phyloP scores from a whole-genome alignment of 805 yeast species.

The Cyberlindnera mycetangii region DNA sequence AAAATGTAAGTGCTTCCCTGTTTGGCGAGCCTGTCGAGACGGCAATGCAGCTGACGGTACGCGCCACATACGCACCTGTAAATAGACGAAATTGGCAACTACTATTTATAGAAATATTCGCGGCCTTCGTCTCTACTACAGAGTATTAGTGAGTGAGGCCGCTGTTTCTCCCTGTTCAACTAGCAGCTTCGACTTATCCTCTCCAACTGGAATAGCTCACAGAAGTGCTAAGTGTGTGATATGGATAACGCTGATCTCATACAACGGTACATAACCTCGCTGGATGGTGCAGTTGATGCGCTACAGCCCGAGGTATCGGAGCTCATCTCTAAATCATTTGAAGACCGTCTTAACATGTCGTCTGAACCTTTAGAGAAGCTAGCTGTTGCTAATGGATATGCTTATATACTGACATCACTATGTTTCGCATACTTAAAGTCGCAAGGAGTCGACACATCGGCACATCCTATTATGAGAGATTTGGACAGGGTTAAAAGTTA shows the following conservation, averaged over 20 bases:
- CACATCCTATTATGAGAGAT: slow-evolving; percentile 66
- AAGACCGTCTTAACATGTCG: slow-evolving; percentile 32
- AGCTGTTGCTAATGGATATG: slow-evolving; percentile 11
- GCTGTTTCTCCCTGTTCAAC: background rate
- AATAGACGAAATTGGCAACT: background rate
- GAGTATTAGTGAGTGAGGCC: too few relatives aligned
- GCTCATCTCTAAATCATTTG: slow-evolving; percentile 37
- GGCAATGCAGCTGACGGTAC: slow-evolving; percentile 11
- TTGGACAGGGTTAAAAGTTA: slow-evolving; percentile 64
- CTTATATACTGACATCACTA: slow-evolving; percentile 49
- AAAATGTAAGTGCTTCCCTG: background rate
- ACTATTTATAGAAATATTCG: background rate
- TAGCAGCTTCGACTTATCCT: too few relatives aligned
- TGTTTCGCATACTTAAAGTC: slow-evolving; percentile 59
- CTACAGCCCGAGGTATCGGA: slow-evolving; percentile 36
- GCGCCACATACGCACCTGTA: background rate
- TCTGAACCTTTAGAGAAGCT: slow-evolving; percentile 29
- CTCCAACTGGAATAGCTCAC: too few relatives aligned
- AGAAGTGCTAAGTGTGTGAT: too few relatives aligned
- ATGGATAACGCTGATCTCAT: slow-evolving; percentile 49
- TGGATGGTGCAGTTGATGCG: slow-evolving; percentile 36
- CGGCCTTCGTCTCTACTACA: background rate
- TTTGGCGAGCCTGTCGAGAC: slow-evolving; percentile 10
- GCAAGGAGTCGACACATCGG: slow-evolving; percentile 51
- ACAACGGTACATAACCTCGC: slow-evolving; percentile 36